Evolutionary conservation across 192 early-diverging fungal genomes (phyloP).

Genomic region (Pilobolus umbonatus): DNA sequence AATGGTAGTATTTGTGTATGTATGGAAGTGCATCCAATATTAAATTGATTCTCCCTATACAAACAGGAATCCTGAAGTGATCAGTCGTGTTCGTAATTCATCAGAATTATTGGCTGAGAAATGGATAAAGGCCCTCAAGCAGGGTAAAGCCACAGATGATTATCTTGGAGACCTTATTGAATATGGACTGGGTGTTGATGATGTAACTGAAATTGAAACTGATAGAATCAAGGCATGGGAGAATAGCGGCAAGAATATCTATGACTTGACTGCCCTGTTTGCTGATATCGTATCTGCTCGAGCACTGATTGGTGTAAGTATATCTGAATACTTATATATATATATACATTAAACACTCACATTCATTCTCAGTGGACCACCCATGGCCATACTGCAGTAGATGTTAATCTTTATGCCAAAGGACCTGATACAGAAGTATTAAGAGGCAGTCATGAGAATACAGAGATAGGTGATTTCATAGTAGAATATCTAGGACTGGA

Average conservation of each 20-base stretch:
- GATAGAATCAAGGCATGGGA: slow-evolving; percentile 37
- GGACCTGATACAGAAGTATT: slow-evolving; percentile 40
- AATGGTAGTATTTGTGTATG: slow-evolving; percentile 35
- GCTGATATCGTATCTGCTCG: slow-evolving; percentile 47
- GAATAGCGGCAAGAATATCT: slow-evolving; percentile 11
- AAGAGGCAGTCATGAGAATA: slow-evolving; percentile 64
- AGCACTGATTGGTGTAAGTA: slow-evolving; percentile 53
- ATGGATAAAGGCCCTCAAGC: slow-evolving; percentile 3
- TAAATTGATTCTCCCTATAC: not conserved
- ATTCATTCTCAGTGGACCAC: slow-evolving; percentile 65
- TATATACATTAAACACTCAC: slow-evolving; percentile 14
- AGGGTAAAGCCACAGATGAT: not conserved
- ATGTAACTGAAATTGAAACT: slow-evolving; percentile 67
- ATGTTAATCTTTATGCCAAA: slow-evolving; percentile 79
- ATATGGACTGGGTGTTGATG: slow-evolving; percentile 65
- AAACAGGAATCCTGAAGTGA: slow-evolving; percentile 63
- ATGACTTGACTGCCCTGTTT: slow-evolving; percentile 41
- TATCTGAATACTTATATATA: not conserved
- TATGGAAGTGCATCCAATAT: not conserved
- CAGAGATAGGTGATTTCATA: slow-evolving; percentile 58
- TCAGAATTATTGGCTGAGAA: slow-evolving; percentile 37
- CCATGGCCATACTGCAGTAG: slow-evolving; percentile 89
- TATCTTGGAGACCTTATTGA: slow-evolving; percentile 55
- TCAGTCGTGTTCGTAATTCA: slow-evolving; percentile 65
- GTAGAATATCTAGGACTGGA: slow-evolving; percentile 48